Base-by-base conservation (phyloP, 148 eudicot species). In the Vaccinium macrocarpon region DNA sequence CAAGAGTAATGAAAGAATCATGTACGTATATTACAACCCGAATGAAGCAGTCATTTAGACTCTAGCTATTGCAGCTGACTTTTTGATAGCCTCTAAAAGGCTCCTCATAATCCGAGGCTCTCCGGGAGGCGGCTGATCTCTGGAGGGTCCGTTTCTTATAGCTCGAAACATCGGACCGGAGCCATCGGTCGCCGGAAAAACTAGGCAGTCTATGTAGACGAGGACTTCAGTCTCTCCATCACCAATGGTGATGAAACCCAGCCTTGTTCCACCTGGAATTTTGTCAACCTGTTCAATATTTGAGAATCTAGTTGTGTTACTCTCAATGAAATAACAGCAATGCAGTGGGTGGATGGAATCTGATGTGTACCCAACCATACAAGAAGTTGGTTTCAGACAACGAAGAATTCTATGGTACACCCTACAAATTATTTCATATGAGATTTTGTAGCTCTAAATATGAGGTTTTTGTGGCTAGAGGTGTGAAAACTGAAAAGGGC, bases 21-120 rank as follows among this genome's bases (percentile, higher is more conserved):
- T 0, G 61, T 1, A 50, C 11, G 2, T 61, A 14, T 27, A 29
- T 29, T 53, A 71, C 49, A 70, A 12, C 18, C 52, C 29, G 35
- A 52, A 50, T 38, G 3, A 50, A 32, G 49, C 23, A 71, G 21
- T 76, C 29, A 48, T 66, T 89, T 76, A 91, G 79, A 88, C 79
- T 85, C 90, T 90, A 75, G 97, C 97, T 78, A 95, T 86, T 84
- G 94, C 91, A 70, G 87, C 94, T 7, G 94, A 95, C 79, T 88
- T 95, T 52, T 88, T 85, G 18, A 94, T 92, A 13, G 97, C 98
- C 13, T 85, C 91, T 57, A 95, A 90, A 57, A 95, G 94, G 85
- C 92, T 88, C 89, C 93, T 92, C 98, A 96, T 96, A 84, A 96
- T 93, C 79, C 98, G 91, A 32, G 95, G 95, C 83, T 96, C 99